phyloP scores from a whole-genome alignment of 345 rosid species.

The Reutealis trisperma region DNA sequence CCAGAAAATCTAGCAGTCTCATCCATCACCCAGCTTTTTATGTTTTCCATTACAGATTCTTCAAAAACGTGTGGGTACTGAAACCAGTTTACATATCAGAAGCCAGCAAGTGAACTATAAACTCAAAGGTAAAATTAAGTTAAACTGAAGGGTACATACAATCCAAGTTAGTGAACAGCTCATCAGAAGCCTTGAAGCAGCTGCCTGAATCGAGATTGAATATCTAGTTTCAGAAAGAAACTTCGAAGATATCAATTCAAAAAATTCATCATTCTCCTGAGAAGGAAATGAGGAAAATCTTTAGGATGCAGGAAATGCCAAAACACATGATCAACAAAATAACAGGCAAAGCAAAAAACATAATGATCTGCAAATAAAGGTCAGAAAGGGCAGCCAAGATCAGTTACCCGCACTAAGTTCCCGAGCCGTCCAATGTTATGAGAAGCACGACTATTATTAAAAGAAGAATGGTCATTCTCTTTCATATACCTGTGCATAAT shows the following conservation, averaged over 20 bases:
- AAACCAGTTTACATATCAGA: slow-evolving; percentile 19
- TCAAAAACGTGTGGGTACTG: slow-evolving; percentile 96
- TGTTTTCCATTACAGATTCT: slow-evolving; percentile 67
- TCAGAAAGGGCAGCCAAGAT: not conserved
- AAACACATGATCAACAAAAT: slow-evolving; percentile 2
- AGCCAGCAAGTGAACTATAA: slow-evolving; percentile 11
- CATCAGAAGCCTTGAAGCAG: slow-evolving; percentile 79
- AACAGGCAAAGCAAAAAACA: not conserved
- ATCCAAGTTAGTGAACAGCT: slow-evolving; percentile 80
- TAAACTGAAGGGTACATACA: slow-evolving; percentile 28
- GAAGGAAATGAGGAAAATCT: slow-evolving; percentile 2
- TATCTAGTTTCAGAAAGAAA: slow-evolving; percentile 76
- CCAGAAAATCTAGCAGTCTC: slow-evolving; percentile 56
- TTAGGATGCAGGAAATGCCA: not conserved
- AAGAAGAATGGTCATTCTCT: slow-evolving; percentile 48
- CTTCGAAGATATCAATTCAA: slow-evolving; percentile 85
- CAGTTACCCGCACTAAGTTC: slow-evolving; percentile 65
- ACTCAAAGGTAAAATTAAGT: not conserved
- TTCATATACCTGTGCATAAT: slow-evolving; percentile 51
- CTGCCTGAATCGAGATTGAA: slow-evolving; percentile 75
- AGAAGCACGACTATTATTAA: slow-evolving; percentile 64
- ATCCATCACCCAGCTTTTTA: slow-evolving; percentile 88
- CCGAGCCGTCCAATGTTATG: slow-evolving; percentile 82
- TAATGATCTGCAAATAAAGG: not conserved
- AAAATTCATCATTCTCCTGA: slow-evolving; percentile 98